Percentiles rank a stretch among this genome's conserved stretches.
phyloP scores from a whole-genome alignment of 805 yeast genomes.

The Phaffomyces opuntiae region DNA sequence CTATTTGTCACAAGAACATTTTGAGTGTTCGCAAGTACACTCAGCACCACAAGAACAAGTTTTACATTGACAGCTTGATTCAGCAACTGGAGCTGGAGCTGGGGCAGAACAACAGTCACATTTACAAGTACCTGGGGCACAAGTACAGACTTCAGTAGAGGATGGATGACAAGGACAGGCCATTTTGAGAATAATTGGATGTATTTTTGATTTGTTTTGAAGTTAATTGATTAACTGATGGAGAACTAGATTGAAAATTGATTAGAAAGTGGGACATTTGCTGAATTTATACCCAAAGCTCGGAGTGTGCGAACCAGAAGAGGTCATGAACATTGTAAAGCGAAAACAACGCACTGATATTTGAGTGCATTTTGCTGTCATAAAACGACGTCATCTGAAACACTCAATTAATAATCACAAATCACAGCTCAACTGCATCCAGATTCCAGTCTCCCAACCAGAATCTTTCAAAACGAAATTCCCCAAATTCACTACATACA shows the following conservation, averaged over 20 bases:
- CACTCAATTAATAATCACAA: background rate
- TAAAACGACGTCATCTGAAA: background rate
- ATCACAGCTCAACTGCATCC: background rate
- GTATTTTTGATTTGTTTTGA: background rate
- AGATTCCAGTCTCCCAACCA: too few species aligned
- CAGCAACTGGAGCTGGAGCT: conserved; percentile 1
- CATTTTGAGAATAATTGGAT: background rate
- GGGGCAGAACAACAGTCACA: conserved; percentile 6
- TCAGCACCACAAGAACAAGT: conserved; percentile 1
- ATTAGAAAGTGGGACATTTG: too few species aligned
- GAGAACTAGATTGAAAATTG: too few species aligned
- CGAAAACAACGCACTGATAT: too few species aligned
- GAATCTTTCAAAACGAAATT: too few species aligned
- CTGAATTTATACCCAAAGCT: too few species aligned
- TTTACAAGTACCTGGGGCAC: conserved; percentile 6
- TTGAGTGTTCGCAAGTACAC: background rate
- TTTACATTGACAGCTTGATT: conserved; percentile 1
- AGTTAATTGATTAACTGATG: background rate
- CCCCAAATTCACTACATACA: too few species aligned
- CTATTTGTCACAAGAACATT: background rate
- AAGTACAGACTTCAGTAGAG: conserved; percentile 5
- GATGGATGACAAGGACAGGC: conserved; percentile 5
- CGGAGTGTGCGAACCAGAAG: too few species aligned
- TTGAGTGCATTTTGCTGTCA: background rate
- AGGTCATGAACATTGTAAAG: too few species aligned